These are phyloP conservation scores for Aspergillus hortae DNA, from an alignment of 2,329 filamentous ascomycete genomes.

Conservation along the genomic window DNA sequence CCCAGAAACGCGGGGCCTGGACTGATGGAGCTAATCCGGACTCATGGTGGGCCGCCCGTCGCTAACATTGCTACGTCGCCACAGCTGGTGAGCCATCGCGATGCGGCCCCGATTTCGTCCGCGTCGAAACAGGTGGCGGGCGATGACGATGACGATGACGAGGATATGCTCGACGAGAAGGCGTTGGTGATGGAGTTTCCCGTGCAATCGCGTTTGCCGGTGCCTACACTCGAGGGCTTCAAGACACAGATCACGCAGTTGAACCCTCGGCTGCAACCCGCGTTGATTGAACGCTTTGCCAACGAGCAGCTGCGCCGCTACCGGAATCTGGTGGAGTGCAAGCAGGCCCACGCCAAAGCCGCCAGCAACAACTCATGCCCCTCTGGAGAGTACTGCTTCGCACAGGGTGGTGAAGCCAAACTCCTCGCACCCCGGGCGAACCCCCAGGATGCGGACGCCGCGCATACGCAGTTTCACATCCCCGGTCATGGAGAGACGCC, in stretches of 20 bases:
- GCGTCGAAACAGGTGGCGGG: slow-evolving; percentile 19
- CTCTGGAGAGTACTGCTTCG: slow-evolving; percentile 61
- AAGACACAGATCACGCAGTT: slow-evolving; percentile 67
- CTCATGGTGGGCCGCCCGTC: slow-evolving; percentile 57
- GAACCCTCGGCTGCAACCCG: slow-evolving; percentile 67
- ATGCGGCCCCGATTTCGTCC: slow-evolving; percentile 9
- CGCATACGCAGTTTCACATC: slow-evolving; percentile 53
- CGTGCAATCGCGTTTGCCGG: slow-evolving; percentile 63
- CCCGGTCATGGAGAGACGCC: slow-evolving; percentile 56
- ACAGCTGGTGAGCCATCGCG: slow-evolving; percentile 20
- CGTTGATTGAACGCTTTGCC: slow-evolving; percentile 75
- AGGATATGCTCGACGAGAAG: slow-evolving; percentile 55
- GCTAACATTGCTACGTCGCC: slow-evolving; percentile 49
- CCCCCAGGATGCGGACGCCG: slow-evolving; percentile 56
- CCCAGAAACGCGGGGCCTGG: slow-evolving; percentile 41
- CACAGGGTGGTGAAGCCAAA: slow-evolving; percentile 63
- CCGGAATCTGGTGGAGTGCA: slow-evolving; percentile 68
- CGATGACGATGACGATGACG: slow-evolving; percentile 52
- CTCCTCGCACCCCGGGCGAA: slow-evolving; percentile 54
- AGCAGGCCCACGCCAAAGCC: slow-evolving; percentile 65
- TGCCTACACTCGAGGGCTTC: slow-evolving; percentile 73
- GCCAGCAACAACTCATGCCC: slow-evolving; percentile 58
- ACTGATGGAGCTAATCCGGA: slow-evolving; percentile 54
- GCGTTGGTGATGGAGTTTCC: slow-evolving; percentile 61
- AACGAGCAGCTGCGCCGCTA: slow-evolving; percentile 77